phyloP scores from a whole-genome alignment of 2,329 filamentous ascomycete genomes.

The Rhinocladiella similis region DNA sequence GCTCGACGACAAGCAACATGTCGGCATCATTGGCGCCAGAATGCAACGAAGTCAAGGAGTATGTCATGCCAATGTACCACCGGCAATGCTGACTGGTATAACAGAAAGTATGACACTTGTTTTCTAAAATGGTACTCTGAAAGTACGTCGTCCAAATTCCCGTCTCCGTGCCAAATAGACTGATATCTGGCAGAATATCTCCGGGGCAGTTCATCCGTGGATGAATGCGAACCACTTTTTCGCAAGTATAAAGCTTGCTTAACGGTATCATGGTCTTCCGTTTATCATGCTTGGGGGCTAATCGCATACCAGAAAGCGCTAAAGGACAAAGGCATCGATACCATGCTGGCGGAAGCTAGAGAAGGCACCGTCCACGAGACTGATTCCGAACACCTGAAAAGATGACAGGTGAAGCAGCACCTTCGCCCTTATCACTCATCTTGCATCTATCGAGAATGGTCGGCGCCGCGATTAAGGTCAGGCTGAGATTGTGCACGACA shows the following conservation, averaged over 20 bases:
- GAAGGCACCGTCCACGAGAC: constrained; percentile 81
- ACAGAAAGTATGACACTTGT: constrained; percentile 90
- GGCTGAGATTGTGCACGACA: too few species aligned
- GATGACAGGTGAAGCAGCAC: constrained; percentile 18
- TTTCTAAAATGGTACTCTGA: constrained; percentile 99
- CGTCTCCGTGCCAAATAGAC: constrained; percentile 15
- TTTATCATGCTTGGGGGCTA: neutral
- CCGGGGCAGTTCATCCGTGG: constrained; percentile 75
- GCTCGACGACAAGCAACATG: constrained; percentile 55
- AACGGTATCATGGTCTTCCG: constrained; percentile 58
- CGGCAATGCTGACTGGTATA: constrained; percentile 6
- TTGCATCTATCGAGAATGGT: too few species aligned
- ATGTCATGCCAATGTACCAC: constrained; percentile 37
- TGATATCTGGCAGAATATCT: constrained; percentile 73
- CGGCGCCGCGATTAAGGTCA: too few species aligned
- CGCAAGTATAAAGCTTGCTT: constrained; percentile 86
- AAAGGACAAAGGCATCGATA: constrained; percentile 87
- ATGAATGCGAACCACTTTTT: constrained; percentile 85
- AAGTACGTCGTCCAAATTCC: constrained; percentile 59
- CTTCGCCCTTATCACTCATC: neutral
- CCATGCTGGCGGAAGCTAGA: constrained; percentile 85
- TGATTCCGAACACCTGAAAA: constrained; percentile 66
- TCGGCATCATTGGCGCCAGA: constrained; percentile 92
- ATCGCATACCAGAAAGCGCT: constrained; percentile 66
- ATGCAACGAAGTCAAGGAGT: constrained; percentile 97